phyloP scores from a whole-genome alignment of 768 basidiomycete genomes.

The Pisolithus sp. region DNA sequence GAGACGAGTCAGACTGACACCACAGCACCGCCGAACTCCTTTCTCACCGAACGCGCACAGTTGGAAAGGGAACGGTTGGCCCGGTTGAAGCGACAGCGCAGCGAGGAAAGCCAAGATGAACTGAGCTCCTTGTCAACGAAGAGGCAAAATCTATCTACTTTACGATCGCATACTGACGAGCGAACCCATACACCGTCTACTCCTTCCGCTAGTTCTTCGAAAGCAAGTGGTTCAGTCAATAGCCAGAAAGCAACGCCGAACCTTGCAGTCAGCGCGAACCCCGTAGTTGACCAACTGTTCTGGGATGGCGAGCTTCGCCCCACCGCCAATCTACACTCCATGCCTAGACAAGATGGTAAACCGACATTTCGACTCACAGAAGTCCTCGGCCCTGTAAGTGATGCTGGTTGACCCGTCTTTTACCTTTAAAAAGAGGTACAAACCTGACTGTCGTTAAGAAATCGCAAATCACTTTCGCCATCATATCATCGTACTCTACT shows the following conservation, averaged over 20 bases:
- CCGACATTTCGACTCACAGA: conserved; percentile 67
- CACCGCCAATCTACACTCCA: conserved; percentile 59
- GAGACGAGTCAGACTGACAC: background rate
- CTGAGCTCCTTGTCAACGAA: conserved; percentile 35
- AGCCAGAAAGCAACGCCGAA: background rate
- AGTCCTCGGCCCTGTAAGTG: conserved; percentile 64
- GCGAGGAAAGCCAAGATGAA: conserved; percentile 18
- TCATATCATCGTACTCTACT: conserved; percentile 68
- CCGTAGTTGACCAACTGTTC: conserved; percentile 42
- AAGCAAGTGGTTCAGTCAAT: background rate
- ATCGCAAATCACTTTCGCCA: conserved; percentile 65
- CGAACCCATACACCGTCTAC: conserved; percentile 19
- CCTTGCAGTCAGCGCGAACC: conserved; percentile 2
- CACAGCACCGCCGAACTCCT: conserved; percentile 20
- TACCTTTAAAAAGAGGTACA: conserved; percentile 8
- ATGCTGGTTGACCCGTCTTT: background rate
- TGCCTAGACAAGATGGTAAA: conserved; percentile 50
- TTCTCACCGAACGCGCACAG: conserved; percentile 67
- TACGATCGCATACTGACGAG: conserved; percentile 11
- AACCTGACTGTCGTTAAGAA: conserved; percentile 35
- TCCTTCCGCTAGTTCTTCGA: conserved; percentile 16
- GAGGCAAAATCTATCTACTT: conserved; percentile 43
- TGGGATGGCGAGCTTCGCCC: conserved; percentile 76
- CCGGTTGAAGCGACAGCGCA: conserved; percentile 55
- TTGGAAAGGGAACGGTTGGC: conserved; percentile 73